These are phyloP conservation scores for Allium cepa DNA, from an alignment of 106 monocot species.

Conservation along the genomic window DNA sequence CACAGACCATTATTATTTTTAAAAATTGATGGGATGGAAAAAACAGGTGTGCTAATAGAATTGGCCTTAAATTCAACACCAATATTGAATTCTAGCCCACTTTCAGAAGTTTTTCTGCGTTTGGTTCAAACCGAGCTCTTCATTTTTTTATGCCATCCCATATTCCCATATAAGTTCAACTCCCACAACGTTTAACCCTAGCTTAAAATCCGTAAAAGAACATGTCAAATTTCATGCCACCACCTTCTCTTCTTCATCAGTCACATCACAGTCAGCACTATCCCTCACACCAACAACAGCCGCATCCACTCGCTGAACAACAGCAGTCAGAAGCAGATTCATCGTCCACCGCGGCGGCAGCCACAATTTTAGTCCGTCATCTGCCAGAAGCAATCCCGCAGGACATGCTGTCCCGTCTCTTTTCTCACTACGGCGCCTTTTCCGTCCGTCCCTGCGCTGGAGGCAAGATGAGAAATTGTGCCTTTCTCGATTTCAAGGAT, in stretches of 20 bases:
- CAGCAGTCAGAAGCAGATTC: constrained; percentile 3
- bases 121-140: no score
- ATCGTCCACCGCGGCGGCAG: background rate
- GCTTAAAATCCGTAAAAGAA: background rate
- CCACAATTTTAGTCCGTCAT: constrained; percentile 80
- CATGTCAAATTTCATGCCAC: background rate
- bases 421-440: constrained; percentile 84
- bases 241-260: background rate
- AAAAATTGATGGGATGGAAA: no score
- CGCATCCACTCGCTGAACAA: constrained; percentile 2
- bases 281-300: background rate
- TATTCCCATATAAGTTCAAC: no score
- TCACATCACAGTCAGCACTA: background rate
- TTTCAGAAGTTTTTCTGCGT: no score
- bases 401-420: constrained; percentile 77
- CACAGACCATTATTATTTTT: no score
- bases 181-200: no score
- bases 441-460: constrained; percentile 77
- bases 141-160: no score
- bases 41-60: no score
- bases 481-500: constrained; percentile 88
- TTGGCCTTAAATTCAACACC: no score
- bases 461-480: constrained; percentile 92
- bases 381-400: constrained; percentile 78
- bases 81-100: no score